Evolutionary conservation across 805 yeast genomes (phyloP).

Genomic region (Nakazawaea wyomingensis): DNA sequence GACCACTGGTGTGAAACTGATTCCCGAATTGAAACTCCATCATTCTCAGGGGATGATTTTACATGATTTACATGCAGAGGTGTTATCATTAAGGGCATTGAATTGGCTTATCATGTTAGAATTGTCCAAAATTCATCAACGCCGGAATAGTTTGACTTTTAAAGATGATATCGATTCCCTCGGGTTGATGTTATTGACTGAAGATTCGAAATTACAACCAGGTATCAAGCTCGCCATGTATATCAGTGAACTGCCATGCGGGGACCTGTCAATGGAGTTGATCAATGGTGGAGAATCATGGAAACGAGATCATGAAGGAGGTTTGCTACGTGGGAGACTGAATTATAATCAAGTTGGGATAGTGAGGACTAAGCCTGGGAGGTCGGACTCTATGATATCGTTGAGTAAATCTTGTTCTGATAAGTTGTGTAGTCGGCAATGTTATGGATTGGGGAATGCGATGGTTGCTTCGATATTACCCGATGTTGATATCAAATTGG

Average conservation of each 20-base stretch:
- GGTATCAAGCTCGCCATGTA: conserved; percentile 50
- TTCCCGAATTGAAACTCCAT: conserved; percentile 46
- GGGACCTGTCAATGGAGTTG: conserved; percentile 74
- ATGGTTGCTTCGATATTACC: conserved; percentile 33
- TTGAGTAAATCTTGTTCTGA: conserved; percentile 87
- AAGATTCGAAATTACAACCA: conserved; percentile 21
- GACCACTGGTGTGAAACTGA: conserved; percentile 80
- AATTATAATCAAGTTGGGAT: conserved; percentile 50
- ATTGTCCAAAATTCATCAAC: conserved; percentile 26
- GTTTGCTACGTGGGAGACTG: conserved; percentile 55
- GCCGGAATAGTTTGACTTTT: no score
- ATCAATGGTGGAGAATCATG: conserved; percentile 12
- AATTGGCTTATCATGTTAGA: conserved; percentile 56
- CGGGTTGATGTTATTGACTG: conserved; percentile 8
- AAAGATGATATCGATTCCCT: no score
- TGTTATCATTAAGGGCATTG: conserved; percentile 65
- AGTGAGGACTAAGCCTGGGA: conserved; percentile 91
- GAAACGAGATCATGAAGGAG: conserved; percentile 4
- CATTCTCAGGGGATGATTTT: conserved; percentile 54
- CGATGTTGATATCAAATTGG: conserved; percentile 32
- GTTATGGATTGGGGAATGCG: conserved; percentile 46
- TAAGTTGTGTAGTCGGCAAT: conserved; percentile 64
- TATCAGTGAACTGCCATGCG: conserved; percentile 82
- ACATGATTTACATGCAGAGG: conserved; percentile 92
- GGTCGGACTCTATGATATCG: conserved; percentile 69